Evolutionary conservation across 306 rosid species (phyloP).

Genomic region (Bauhinia variegata): DNA sequence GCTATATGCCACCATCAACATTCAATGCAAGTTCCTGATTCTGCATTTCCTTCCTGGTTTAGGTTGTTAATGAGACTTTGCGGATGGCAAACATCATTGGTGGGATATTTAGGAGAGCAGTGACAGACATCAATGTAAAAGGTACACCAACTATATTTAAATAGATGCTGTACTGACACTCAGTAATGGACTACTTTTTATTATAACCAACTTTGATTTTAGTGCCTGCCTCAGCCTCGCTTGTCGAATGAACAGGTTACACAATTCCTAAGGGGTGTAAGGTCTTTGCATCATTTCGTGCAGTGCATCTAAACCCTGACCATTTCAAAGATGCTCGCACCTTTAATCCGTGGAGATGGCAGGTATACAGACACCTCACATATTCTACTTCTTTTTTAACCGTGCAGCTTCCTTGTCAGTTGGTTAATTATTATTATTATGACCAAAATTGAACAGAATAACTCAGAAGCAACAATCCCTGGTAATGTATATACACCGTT

Average conservation of each 20-base stretch:
- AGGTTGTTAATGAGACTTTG: conserved; percentile 95
- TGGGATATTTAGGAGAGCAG: conserved; percentile 84
- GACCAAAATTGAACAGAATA: conserved; percentile 46
- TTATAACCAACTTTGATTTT: background rate
- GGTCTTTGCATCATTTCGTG: conserved; percentile 91
- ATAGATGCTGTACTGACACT: background rate
- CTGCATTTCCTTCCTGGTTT: background rate
- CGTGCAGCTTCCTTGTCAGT: background rate
- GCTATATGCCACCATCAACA: too few species aligned
- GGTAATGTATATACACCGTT: conserved; percentile 76
- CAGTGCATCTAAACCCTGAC: conserved; percentile 77
- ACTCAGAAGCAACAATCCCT: conserved; percentile 47
- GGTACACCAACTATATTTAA: conserved; percentile 60
- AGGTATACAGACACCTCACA: conserved; percentile 46
- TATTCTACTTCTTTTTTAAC: too few species aligned
- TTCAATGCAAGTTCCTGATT: background rate
- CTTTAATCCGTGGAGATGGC: conserved; percentile 99
- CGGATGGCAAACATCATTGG: conserved; percentile 80
- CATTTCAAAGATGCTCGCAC: conserved; percentile 89
- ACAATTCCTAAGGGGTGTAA: conserved; percentile 95
- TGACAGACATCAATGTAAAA: conserved; percentile 72
- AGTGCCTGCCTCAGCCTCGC: background rate
- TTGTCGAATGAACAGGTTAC: conserved; percentile 55
- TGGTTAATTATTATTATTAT: conserved; percentile 26
- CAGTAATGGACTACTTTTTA: background rate